These are phyloP conservation scores for Phytopythium vexans DNA, from an alignment of 352 stramenopile species.

Conservation along the genomic window DNA sequence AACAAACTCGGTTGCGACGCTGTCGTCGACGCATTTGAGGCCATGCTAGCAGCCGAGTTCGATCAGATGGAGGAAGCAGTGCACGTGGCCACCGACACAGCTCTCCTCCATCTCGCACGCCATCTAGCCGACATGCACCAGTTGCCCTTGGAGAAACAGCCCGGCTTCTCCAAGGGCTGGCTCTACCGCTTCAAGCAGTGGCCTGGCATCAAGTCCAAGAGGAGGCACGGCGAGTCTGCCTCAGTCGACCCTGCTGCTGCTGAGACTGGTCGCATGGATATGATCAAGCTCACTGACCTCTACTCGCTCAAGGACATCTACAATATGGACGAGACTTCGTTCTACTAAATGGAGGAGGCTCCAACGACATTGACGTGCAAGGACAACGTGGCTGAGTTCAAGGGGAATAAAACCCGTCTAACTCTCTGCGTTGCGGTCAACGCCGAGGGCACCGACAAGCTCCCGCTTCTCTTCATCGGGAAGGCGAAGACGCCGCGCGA, in stretches of 20 bases:
- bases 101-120: not conserved
- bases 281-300: not conserved
- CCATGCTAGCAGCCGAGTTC: not conserved
- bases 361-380: slow-evolving; percentile 1
- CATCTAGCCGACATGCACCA: not conserved
- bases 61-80: not conserved
- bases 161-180: slow-evolving; percentile 5
- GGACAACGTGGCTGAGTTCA: not conserved
- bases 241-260: slow-evolving; percentile 4
- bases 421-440: slow-evolving; percentile 11
- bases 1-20: not conserved
- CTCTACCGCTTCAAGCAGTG: slow-evolving; percentile 9
- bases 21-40: not conserved
- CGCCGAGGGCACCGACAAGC: slow-evolving; percentile 6
- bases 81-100: not conserved
- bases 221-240: slow-evolving; percentile 5
- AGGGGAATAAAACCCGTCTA: slow-evolving; percentile 8
- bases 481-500: slow-evolving; percentile 3
- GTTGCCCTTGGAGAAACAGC: not conserved
- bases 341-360: slow-evolving; percentile 10
- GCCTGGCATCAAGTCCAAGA: slow-evolving; percentile 3
- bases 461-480: slow-evolving; percentile 11
- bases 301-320: slow-evolving; percentile 6
- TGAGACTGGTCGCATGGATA: not conserved
- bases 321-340: slow-evolving; percentile 13